phyloP scores from a whole-genome alignment of 1,139 yeast genomes.

The Nakaseomyces delphensis region DNA sequence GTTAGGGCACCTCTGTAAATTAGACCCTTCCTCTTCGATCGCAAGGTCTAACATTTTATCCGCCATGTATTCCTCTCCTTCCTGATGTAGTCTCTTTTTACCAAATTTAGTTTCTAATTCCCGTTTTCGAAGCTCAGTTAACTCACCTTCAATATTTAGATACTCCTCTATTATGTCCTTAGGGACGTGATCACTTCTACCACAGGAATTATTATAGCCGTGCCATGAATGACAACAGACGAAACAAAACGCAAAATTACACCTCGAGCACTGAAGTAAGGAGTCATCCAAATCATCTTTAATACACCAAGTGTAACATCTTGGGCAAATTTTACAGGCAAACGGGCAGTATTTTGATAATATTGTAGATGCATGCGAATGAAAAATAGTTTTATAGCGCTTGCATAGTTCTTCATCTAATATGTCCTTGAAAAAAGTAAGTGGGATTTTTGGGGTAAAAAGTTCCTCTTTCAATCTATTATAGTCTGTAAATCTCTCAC shows the following conservation, averaged over 20 bases:
- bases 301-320: constrained; percentile 42
- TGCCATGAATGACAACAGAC: constrained; percentile 61
- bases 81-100: constrained; percentile 35
- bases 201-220: constrained; percentile 45
- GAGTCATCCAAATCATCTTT: constrained; percentile 43
- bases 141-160: constrained; percentile 33
- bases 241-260: constrained; percentile 52
- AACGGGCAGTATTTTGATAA: constrained; percentile 42
- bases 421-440: constrained; percentile 31
- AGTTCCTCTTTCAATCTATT: constrained; percentile 31
- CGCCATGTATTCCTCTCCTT: constrained; percentile 40
- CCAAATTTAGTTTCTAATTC: constrained; percentile 47
- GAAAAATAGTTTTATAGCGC: constrained; percentile 37
- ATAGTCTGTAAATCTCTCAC: constrained; percentile 22
- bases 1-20: constrained; percentile 45
- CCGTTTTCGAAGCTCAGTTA: constrained; percentile 27
- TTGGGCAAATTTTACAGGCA: constrained; percentile 47
- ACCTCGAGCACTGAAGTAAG: constrained; percentile 46
- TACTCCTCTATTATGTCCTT: constrained; percentile 36
- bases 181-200: constrained; percentile 36
- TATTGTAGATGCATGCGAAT: constrained; percentile 38
- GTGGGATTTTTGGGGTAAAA: constrained; percentile 36
- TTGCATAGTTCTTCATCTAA: constrained; percentile 31
- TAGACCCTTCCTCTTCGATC: constrained; percentile 36
- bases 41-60: constrained; percentile 43